Evolutionary conservation across 495 filamentous ascomycete species (phyloP), one percentile per base, ranked within the genome.

Genomic region (Oleoguttula mirabilis): DNA sequence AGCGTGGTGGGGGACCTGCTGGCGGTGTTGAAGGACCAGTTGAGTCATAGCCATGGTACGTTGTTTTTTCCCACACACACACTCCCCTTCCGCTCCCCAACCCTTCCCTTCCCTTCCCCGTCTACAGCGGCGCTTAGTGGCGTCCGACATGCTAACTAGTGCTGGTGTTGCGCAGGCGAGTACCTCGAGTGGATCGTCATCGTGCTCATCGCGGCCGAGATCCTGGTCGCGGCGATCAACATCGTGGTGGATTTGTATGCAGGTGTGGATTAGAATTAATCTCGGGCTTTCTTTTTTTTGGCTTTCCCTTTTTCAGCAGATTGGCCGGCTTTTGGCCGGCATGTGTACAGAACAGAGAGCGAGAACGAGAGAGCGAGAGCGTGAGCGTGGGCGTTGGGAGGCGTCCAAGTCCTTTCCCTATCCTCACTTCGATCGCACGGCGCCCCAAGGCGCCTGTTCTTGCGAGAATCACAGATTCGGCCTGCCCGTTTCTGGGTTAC

Each of bases 151-250:
- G 32, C 37, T 40, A 28, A 36, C 38, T 19, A 7, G n/a, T n/a
- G n/a, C n/a, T n/a, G n/a, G n/a, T n/a, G n/a, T n/a, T n/a, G n/a
- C 5, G 31, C 32, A 50, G 50, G 51, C 19, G 87, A 94, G 63
- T 88, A 84, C 60, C 59, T 95, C 22, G 88, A 95, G 63, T 95
- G 88, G 88, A 95, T 54, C 34, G 87, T 98, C 28, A 96, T 98
- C 45, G 70, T 96, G 11, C 76, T 98, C 39, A 96, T 98, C 55
- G 88, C 86, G 10, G 87, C 87, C 0, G 90, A 98, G 58, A 95
- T 98, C 55, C 62, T 96, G 2, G 90, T 98, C 12, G 90, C 92
- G 1, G 81, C 79, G 10, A 80, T 95, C 42, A 98, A 98, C 62
- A 95, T 98, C 38, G 70, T 93, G 22, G 92, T 98, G 10, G 90